Conservation (phyloP, 495 filamentous ascomycete genomes). For the Annulohypoxylon bovei region DNA sequence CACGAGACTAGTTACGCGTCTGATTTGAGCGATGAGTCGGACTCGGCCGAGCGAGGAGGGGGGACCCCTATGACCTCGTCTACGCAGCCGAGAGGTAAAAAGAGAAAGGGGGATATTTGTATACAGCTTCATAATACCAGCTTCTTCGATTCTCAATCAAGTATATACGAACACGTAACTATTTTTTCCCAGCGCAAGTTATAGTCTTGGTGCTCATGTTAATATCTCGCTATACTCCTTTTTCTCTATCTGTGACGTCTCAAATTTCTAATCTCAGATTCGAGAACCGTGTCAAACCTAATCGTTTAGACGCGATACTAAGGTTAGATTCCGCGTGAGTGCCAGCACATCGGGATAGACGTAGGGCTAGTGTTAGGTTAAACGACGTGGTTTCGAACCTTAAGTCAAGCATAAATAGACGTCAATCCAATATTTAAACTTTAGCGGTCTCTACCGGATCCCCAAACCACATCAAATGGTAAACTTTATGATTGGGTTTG, state of each 20-base stretch:
- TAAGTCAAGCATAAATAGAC: not conserved
- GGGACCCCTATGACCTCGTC: constrained; percentile 22
- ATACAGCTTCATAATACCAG: constrained; percentile 46
- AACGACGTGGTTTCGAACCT: constrained; percentile 5
- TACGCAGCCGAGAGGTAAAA: constrained; percentile 7
- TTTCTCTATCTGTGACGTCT: not conserved
- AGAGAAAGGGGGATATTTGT: constrained; percentile 29
- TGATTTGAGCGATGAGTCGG: not conserved
- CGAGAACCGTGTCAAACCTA: constrained; percentile 21
- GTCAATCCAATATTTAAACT: not conserved
- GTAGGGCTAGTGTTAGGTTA: not conserved
- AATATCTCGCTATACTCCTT: not conserved
- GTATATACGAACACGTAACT: constrained; percentile 26
- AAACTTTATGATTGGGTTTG: not conserved
- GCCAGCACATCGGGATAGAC: not conserved
- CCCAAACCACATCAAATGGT: not conserved
- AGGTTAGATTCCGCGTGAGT: not conserved
- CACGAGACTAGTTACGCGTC: constrained; percentile 18
- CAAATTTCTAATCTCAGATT: not conserved
- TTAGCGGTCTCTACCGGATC: not conserved
- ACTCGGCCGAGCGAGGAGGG: constrained; percentile 15
- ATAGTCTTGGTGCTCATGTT: no score
- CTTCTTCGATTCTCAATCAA: constrained; percentile 41
- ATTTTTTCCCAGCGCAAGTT: not conserved
- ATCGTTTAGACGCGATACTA: constrained; percentile 6